Base-by-base conservation (phyloP, 2,329 filamentous ascomycete species). In the Diaporthe vexans region DNA sequence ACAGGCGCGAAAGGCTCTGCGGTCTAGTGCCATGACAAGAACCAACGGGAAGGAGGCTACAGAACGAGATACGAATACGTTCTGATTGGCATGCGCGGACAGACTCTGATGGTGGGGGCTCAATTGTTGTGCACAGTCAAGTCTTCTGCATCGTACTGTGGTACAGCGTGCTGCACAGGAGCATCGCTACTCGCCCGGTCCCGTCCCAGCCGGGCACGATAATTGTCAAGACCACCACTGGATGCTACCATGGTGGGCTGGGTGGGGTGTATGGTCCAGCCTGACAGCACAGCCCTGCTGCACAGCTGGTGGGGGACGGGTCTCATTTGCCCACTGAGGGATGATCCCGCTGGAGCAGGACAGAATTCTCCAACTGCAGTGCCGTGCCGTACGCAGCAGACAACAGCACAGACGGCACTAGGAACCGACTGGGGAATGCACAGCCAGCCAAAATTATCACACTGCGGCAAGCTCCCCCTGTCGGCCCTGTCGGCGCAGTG, bases 201-300 rank as follows among this genome's bases (percentile, higher is more conserved):
- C 37, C 46, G 46, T 52, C 13, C 46, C 13, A 67, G 63, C 63
- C 63, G 63, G 63, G 63, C 63, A 35, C 63, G 46, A 67, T 21
- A 33, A 37, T 67, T 52, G 48, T 37, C 48, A 35, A 37, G 24
- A 67, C 63, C 9, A 24, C 40, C 61, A 37, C 26, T n/a, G 29
- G 15, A 67, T 67, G 63, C 33, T 37, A 67, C 63, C 6, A 29
- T 48, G 21, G 46, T 52, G 61, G 59, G 43, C 46, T 67, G 29
- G 21, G 46, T 52, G 61, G 59, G 43, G 61, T 67, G 29, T 52
- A 35, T 35, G 35, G 61, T 37, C 33, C 63, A 67, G 63, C 63
- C 63, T 67, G 63, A 67, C 63, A 67, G 63, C 63, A 67, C 63
- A 67, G 63, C 63, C 63, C 63, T 35, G 26, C 63, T 67, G 46